Conservation (phyloP, 2,329 filamentous ascomycete species). For the Hypoxylon sp. region DNA sequence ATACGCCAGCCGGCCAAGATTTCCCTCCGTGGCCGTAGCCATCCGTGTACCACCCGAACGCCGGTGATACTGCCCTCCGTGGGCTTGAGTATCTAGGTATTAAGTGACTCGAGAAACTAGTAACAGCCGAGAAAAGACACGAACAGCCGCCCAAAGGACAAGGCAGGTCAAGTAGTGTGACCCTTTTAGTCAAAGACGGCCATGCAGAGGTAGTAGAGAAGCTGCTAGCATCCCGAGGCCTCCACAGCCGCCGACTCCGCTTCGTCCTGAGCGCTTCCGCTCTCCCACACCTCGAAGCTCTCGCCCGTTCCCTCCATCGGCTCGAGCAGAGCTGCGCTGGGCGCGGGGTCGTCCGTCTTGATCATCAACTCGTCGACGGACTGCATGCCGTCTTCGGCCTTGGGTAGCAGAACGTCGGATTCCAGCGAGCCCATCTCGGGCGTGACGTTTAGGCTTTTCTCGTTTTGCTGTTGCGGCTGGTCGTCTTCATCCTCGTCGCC, state of each 20-base stretch:
- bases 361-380: conserved; percentile 56
- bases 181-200: neutral
- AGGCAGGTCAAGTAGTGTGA: neutral
- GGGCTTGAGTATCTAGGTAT: conserved; percentile 29
- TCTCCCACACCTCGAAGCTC: conserved; percentile 78
- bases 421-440: conserved; percentile 47
- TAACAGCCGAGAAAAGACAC: conserved; percentile 15
- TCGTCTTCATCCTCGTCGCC: conserved; percentile 66
- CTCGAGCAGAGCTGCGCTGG: conserved; percentile 62
- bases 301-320: conserved; percentile 70
- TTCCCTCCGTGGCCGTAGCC: conserved; percentile 9
- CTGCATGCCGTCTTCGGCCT: conserved; percentile 40
- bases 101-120: conserved; percentile 23
- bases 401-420: conserved; percentile 50
- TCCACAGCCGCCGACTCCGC: conserved; percentile 50
- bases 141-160: conserved; percentile 1
- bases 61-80: conserved; percentile 21
- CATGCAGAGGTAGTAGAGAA: neutral
- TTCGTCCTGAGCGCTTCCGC: conserved; percentile 72
- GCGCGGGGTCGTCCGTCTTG: conserved; percentile 52
- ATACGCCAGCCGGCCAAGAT: conserved; percentile 6
- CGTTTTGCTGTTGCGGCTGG: conserved; percentile 32
- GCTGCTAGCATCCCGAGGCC: conserved; percentile 38
- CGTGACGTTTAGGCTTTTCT: conserved; percentile 44
- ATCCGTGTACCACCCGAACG: conserved; percentile 20